Percentiles rank a stretch among this genome's conserved stretches.
These are phyloP conservation scores for Coemansia sp. DNA, from an alignment of 192 early-diverging fungal genomes.

Conservation along the genomic window DNA sequence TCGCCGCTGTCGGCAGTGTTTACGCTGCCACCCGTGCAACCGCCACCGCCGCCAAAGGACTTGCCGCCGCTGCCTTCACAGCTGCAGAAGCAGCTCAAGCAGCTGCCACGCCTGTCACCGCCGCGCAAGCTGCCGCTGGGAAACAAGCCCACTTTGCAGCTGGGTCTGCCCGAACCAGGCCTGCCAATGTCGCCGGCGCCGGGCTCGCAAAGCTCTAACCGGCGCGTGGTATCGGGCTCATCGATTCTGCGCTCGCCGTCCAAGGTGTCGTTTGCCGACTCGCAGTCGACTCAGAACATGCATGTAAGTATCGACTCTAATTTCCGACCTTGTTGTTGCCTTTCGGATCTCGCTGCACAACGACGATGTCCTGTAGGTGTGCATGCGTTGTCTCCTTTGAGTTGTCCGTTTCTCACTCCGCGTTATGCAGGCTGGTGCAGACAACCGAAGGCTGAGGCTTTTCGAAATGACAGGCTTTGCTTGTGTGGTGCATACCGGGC, in stretches of 20 bases:
- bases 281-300: slow-evolving; percentile 48
- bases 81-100: slow-evolving; percentile 47
- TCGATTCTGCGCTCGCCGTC: slow-evolving; percentile 53
- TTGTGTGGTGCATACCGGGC: neutral
- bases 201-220: slow-evolving; percentile 36
- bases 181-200: slow-evolving; percentile 32
- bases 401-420: neutral
- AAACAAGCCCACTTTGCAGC: slow-evolving; percentile 34
- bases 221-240: slow-evolving; percentile 54
- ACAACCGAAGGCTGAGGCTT: neutral
- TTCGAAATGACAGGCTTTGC: neutral
- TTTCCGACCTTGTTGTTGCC: neutral
- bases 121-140: slow-evolving; percentile 46
- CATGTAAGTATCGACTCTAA: slow-evolving; percentile 40
- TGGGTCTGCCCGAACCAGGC: slow-evolving; percentile 39
- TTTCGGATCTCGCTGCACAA: slow-evolving; percentile 1
- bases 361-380: neutral
- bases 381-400: neutral
- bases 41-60: slow-evolving; percentile 41
- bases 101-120: slow-evolving; percentile 50
- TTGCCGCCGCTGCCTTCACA: slow-evolving; percentile 46
- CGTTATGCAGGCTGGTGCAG: neutral
- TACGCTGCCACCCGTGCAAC: slow-evolving; percentile 34
- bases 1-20: slow-evolving; percentile 43
- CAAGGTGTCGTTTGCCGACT: slow-evolving; percentile 43